phyloP scores from a whole-genome alignment of 805 yeast species.

The Barnettozyma californica region DNA sequence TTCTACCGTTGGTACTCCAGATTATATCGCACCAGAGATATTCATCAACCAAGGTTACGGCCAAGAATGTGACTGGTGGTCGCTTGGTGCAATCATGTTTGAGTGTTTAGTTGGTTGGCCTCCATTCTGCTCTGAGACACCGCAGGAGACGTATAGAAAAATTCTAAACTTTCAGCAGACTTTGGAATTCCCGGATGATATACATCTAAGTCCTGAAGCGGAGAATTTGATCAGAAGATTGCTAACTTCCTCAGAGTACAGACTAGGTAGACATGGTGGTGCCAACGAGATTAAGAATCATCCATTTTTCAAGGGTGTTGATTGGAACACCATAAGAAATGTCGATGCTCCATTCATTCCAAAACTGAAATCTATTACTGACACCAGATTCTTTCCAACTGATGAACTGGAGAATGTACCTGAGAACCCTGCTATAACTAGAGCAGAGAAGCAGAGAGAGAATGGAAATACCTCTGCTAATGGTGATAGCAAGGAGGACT shows the following conservation, averaged over 20 bases:
- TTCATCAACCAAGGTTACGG: slow-evolving; percentile 83
- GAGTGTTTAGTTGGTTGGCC: slow-evolving; percentile 97
- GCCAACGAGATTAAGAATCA: slow-evolving; percentile 67
- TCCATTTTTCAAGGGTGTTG: slow-evolving; percentile 79
- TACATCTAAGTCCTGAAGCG: slow-evolving; percentile 83
- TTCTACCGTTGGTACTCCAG: slow-evolving; percentile 98
- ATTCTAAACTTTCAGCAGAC: slow-evolving; percentile 86
- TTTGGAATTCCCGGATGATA: slow-evolving; percentile 81
- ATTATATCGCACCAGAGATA: slow-evolving; percentile 97
- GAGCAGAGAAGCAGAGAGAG: slow-evolving; percentile 63
- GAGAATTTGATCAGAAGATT: slow-evolving; percentile 86
- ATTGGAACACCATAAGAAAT: slow-evolving; percentile 67
- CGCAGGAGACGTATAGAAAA: slow-evolving; percentile 93
- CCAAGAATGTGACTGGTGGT: slow-evolving; percentile 98
- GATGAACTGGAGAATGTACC: slow-evolving; percentile 95
- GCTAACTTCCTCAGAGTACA: slow-evolving; percentile 80
- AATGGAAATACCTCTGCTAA: slow-evolving; percentile 32
- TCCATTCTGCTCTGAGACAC: slow-evolving; percentile 90
- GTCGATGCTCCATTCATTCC: slow-evolving; percentile 94
- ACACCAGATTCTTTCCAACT: slow-evolving; percentile 96
- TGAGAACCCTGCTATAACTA: slow-evolving; percentile 71
- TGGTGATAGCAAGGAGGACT: slow-evolving; percentile 67
- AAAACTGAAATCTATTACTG: slow-evolving; percentile 84
- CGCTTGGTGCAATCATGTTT: slow-evolving; percentile 93
- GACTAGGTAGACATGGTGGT: slow-evolving; percentile 57